Evolutionary conservation across 768 basidiomycete genomes (phyloP), one percentile per base, ranked within the genome.

Genomic region (Rhizopogon salebrosus): DNA sequence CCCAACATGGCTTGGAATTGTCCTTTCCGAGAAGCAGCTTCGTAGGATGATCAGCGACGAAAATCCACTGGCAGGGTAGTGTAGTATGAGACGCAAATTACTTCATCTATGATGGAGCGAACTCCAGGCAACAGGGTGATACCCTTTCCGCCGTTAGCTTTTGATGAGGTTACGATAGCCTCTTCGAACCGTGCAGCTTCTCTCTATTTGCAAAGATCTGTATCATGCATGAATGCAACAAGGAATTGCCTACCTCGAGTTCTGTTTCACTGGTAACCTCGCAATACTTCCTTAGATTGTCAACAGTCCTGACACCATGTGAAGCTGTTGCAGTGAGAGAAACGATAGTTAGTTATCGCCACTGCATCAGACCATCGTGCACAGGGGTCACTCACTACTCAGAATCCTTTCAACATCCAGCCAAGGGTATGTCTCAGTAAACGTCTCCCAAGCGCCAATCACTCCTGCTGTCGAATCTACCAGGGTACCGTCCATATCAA

Each of bases 401-500:
- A 89, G 69, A 54, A 83, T 87, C 51, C 77, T 64, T 26, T 78
- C 60, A 16, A 87, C 75, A 63, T 88, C 79, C 54, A 89, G 79
- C 29, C 64, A 66, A 3, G 85, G 83, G 65, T 94, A 93, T 53
- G 79, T 76, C 62, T 82, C 64, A 45, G 78, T 78, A 69, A 92
- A 93, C n/a, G 74, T 70, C 49, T 84, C 73, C 93, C 93, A 95
- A 34, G 91, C 90, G 24, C 85, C 89, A 24, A 80, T 71, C 29
- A 95, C 90, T 39, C 89, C 91, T 27, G 82, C 80, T 9, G 88
- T 92, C 18, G 89, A 92, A 64, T 94, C 88, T 57, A 89, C 77
- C 48, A 89, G 74, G 31, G 88, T 92, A 51, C 87, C 87, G 64
- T 90, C 88, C 88, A 89, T 90, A 65, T 90, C 87, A 62, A 89